Evolutionary conservation across 2,329 filamentous ascomycete species (phyloP), one percentile per base, ranked within the genome.

Genomic region (Colletotrichum sp.): DNA sequence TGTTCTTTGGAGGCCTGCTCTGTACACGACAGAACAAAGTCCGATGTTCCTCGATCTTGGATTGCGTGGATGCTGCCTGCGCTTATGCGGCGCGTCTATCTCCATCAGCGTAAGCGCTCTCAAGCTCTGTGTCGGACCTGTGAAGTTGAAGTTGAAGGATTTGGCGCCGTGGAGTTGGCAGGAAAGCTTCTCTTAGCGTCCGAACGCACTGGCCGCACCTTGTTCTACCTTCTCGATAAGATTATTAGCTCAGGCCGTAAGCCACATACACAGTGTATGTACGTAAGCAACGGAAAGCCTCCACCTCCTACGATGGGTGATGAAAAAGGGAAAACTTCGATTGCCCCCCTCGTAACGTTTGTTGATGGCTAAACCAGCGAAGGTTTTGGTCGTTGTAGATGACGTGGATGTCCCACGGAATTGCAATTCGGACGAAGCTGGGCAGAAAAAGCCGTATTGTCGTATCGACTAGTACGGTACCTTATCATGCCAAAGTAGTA

Each of bases 121-220:
- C n/a, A 55, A 63, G n/a, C 62, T 55, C n/a, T 18, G 49, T 34
- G 55, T 44, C 59, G 30, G 28, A 32, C 13, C 39, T 32, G 60
- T 55, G 75, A 71, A 8, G 75, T 76, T 67, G 71, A 64, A 59
- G 30, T 62, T 55, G 65, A 24, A 67, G 65, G 52, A 66, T 71
- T 75, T 75, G 71, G 75, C 60, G 65, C 34, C 65, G 66, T 75
- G 71, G 71, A 75, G 66, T 66, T 64, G 52, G 55, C 39, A 68
- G 39, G 13, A 66, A 67, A 73, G 57, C 73, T 73, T 68, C 64
- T 57, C 18, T 28, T 76, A 73, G 73, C 70, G 73, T 66, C 74
- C 65, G 66, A 75, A 68, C 72, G 75, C 75, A 76, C 75, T 76
- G 75, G 71, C 75, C 75, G 63, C 75, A 76, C 66, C 66, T 76